Conservation (phyloP, 2,329 filamentous ascomycete species). For the Colletotrichum incanum region DNA sequence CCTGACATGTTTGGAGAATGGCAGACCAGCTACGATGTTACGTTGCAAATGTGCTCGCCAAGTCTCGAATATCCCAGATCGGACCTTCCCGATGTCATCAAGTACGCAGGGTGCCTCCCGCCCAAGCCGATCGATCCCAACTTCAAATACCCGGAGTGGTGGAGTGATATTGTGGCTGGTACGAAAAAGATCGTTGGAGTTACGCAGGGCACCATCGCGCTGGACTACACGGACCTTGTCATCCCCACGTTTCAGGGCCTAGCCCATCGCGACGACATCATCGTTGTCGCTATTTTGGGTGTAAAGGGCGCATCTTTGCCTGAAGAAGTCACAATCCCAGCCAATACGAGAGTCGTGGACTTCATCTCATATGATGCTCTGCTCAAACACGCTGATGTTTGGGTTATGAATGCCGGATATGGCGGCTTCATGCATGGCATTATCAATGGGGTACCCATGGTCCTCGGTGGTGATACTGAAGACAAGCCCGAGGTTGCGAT, state of each 20-base stretch:
- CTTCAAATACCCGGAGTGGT: constrained; percentile 60
- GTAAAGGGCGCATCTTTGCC: constrained; percentile 47
- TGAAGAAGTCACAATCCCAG: constrained; percentile 51
- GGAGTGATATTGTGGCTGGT: constrained; percentile 56
- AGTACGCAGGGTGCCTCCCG: constrained; percentile 61
- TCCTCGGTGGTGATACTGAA: constrained; percentile 60
- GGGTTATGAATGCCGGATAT: constrained; percentile 66
- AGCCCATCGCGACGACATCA: constrained; percentile 56
- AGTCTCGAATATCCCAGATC: constrained; percentile 58
- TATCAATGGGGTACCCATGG: constrained; percentile 63
- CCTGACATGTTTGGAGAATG: constrained; percentile 49
- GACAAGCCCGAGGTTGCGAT: constrained; percentile 60
- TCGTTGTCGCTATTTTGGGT: constrained; percentile 54
- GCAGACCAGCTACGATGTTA: constrained; percentile 52
- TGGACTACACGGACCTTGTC: constrained; percentile 58
- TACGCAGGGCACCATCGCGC: constrained; percentile 63
- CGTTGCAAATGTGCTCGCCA: constrained; percentile 56
- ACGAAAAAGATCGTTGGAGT: constrained; percentile 62
- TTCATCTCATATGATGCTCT: constrained; percentile 65
- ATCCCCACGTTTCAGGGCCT: constrained; percentile 62
- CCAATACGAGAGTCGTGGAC: constrained; percentile 62
- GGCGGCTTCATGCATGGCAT: constrained; percentile 63
- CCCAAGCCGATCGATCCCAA: constrained; percentile 50
- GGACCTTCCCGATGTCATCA: constrained; percentile 56
- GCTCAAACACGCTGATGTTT: constrained; percentile 60